Evolutionary conservation across 2,329 filamentous ascomycete genomes (phyloP).

Genomic region (Xylariales sp.): DNA sequence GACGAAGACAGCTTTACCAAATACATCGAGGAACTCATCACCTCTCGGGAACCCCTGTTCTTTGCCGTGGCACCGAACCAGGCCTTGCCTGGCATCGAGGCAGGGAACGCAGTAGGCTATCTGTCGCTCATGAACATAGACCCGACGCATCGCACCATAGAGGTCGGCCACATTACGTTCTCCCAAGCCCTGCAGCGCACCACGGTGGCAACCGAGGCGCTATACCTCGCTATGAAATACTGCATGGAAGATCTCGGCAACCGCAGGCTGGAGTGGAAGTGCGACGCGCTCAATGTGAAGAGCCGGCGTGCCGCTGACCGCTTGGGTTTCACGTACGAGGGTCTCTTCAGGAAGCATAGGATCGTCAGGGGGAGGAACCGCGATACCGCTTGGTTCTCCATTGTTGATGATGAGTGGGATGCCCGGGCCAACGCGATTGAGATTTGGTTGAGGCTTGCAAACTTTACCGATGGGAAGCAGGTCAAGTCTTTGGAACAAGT

Average conservation of each 20-base stretch:
- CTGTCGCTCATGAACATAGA: conserved; percentile 38
- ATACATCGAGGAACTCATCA: conserved; percentile 12
- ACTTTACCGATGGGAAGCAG: conserved; percentile 53
- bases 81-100: conserved; percentile 7
- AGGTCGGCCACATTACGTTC: conserved; percentile 54
- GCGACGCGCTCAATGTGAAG: conserved; percentile 49
- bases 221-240: conserved; percentile 50
- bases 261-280: conserved; percentile 61
- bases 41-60: conserved; percentile 17
- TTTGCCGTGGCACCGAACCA: conserved; percentile 20
- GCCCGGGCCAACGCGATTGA: conserved; percentile 40
- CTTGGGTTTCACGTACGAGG: conserved; percentile 56
- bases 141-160: conserved; percentile 43
- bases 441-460: conserved; percentile 47
- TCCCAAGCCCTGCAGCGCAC: conserved; percentile 47
- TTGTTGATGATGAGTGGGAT: conserved; percentile 56
- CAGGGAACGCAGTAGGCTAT: conserved; percentile 18
- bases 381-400: conserved; percentile 58
- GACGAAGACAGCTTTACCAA: conserved; percentile 16
- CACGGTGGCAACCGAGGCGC: conserved; percentile 50
- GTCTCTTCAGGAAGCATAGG: conserved; percentile 57
- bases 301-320: conserved; percentile 51
- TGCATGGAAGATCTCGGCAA: conserved; percentile 51
- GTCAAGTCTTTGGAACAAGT: conserved; percentile 36
- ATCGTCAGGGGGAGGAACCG: conserved; percentile 51